Conservation (phyloP, 108 stramenopile genomes). For the Fistulifera pelliculosa region DNA sequence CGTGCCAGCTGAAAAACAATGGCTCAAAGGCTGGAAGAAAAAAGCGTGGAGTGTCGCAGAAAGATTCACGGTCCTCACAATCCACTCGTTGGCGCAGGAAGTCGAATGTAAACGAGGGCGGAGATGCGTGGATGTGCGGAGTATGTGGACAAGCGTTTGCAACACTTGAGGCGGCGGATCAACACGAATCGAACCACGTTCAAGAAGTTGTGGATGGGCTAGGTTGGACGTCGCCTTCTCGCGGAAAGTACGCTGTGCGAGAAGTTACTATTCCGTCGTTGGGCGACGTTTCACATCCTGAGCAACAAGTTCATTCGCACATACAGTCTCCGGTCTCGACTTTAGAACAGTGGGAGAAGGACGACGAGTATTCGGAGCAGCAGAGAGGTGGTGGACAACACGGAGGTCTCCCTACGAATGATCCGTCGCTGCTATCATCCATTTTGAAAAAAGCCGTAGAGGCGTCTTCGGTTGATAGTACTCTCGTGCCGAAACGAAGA, state of each 20-base stretch:
- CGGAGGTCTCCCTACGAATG: background rate
- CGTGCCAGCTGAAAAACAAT: too few relatives aligned
- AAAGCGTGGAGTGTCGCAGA: too few relatives aligned
- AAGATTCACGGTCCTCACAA: too few relatives aligned
- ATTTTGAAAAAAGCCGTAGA: background rate
- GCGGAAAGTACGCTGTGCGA: background rate
- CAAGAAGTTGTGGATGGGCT: constrained; percentile 24
- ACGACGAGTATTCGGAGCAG: background rate
- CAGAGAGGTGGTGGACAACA: background rate
- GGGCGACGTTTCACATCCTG: background rate
- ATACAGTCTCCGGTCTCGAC: background rate
- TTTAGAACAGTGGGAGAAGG: background rate
- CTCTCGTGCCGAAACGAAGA: background rate
- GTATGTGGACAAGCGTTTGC: constrained; percentile 56
- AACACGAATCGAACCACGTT: constrained; percentile 54
- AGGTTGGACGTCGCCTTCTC: constrained; percentile 7
- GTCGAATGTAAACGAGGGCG: background rate
- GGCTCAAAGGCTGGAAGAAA: too few relatives aligned
- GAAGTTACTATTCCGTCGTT: background rate
- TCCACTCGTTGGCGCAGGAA: too few relatives aligned
- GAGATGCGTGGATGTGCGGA: constrained; percentile 69
- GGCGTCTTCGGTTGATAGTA: background rate
- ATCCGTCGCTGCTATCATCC: background rate
- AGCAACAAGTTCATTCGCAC: background rate
- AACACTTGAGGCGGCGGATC: constrained; percentile 37